Conservation (phyloP, 2,329 filamentous ascomycete genomes). For the Phialemonium atrogriseum region DNA sequence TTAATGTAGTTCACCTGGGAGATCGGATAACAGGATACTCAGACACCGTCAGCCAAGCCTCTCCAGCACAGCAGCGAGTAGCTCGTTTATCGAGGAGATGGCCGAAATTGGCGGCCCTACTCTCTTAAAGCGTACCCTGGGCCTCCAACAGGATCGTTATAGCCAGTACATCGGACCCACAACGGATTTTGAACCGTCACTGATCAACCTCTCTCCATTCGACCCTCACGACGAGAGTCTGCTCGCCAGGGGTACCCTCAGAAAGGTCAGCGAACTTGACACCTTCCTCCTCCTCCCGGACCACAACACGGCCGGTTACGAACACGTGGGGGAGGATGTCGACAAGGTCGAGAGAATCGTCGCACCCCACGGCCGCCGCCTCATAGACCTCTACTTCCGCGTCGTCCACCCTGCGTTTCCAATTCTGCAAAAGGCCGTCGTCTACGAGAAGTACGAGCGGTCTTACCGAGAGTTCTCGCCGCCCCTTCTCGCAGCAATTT, state of each 20-base stretch:
- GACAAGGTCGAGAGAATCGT: slow-evolving; percentile 67
- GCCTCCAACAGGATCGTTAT: slow-evolving; percentile 68
- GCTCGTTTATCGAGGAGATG: slow-evolving; percentile 60
- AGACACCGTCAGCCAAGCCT: slow-evolving; percentile 48
- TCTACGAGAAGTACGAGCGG: slow-evolving; percentile 68
- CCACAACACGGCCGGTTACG: slow-evolving; percentile 60
- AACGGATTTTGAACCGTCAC: slow-evolving; percentile 74
- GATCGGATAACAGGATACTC: slow-evolving; percentile 44
- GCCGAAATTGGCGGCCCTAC: slow-evolving; percentile 60
- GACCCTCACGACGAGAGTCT: slow-evolving; percentile 76
- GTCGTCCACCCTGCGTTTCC: slow-evolving; percentile 76
- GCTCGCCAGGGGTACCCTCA: slow-evolving; percentile 57
- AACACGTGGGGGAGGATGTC: slow-evolving; percentile 59
- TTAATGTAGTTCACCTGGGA: slow-evolving; percentile 45
- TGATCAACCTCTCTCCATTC: slow-evolving; percentile 73
- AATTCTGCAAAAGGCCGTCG: slow-evolving; percentile 73
- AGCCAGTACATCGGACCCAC: slow-evolving; percentile 79
- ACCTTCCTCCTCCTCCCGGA: slow-evolving; percentile 77
- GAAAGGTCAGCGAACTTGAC: slow-evolving; percentile 69
- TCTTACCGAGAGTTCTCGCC: slow-evolving; percentile 68
- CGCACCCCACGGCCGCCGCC: slow-evolving; percentile 63
- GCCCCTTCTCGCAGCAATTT: slow-evolving; percentile 69
- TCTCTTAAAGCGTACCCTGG: slow-evolving; percentile 60
- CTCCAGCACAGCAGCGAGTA: slow-evolving; percentile 54
- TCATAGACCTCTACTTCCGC: slow-evolving; percentile 76